A percentile compares a stretch with the other conserved stretches of the same genome.
Evolutionary conservation across 192 early-diverging fungal genomes (phyloP).

Genomic region (Phycomyces nitens): DNA sequence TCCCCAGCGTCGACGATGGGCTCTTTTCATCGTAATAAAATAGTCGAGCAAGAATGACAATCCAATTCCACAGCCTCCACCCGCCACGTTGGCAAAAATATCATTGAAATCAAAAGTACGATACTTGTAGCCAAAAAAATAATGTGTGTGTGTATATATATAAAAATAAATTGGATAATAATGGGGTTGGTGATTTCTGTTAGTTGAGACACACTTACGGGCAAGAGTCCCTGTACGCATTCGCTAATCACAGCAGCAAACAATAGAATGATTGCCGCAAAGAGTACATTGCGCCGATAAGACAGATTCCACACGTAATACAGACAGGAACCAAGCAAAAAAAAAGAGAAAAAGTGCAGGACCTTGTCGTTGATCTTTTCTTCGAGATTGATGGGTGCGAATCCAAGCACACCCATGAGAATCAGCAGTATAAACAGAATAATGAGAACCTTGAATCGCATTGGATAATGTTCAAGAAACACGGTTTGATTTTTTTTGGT

Average conservation of each 20-base stretch:
- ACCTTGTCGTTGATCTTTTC: constrained; percentile 38
- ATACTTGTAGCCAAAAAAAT: constrained; percentile 19
- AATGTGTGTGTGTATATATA: no score
- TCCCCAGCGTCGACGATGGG: constrained; percentile 25
- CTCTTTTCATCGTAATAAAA: constrained; percentile 11
- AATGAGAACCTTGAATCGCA: constrained; percentile 30
- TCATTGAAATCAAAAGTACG: constrained; percentile 37
- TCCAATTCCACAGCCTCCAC: constrained; percentile 21
- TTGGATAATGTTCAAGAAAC: not conserved
- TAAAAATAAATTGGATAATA: no score
- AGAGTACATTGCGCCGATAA: constrained; percentile 23
- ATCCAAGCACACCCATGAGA: constrained; percentile 33
- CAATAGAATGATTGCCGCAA: constrained; percentile 15
- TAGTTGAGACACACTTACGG: constrained; percentile 19
- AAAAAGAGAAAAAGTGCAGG: constrained; percentile 32
- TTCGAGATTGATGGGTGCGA: constrained; percentile 30
- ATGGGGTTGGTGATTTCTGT: not conserved
- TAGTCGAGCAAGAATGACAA: constrained; percentile 19
- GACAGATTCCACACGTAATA: constrained; percentile 36
- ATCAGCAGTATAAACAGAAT: constrained; percentile 26
- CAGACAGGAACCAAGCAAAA: constrained; percentile 22
- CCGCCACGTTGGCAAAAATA: constrained; percentile 32
- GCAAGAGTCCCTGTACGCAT: constrained; percentile 33
- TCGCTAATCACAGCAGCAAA: constrained; percentile 29
- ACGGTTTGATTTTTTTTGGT: no score